phyloP scores from a whole-genome alignment of 495 filamentous ascomycete genomes.

The Penicillium desertorum region DNA sequence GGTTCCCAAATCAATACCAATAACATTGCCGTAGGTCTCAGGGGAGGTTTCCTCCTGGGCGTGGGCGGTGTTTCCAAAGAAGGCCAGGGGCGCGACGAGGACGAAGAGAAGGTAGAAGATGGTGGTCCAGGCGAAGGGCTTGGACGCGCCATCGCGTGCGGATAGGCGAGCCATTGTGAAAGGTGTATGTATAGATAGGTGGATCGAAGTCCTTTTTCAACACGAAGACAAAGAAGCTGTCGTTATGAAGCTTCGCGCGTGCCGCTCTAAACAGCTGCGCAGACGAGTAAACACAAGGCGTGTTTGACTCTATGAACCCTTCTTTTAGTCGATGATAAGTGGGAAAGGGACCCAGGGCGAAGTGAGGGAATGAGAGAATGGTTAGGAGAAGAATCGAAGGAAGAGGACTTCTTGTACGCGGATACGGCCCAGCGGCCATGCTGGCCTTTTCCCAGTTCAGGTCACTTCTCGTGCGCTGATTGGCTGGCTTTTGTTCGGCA shows the following conservation, averaged over 20 bases:
- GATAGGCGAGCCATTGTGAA: slow-evolving; percentile 50
- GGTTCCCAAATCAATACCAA: slow-evolving; percentile 98
- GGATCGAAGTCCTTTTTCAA: slow-evolving; percentile 14
- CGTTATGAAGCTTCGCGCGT: slow-evolving; percentile 18
- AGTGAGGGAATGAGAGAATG: slow-evolving; percentile 21
- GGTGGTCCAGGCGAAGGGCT: slow-evolving; percentile 64
- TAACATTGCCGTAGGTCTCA: slow-evolving; percentile 76
- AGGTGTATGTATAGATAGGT: slow-evolving; percentile 16
- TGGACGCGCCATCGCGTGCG: slow-evolving; percentile 44
- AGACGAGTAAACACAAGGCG: slow-evolving; percentile 20
- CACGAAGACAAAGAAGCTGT: slow-evolving; percentile 17
- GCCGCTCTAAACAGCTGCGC: slow-evolving; percentile 16
- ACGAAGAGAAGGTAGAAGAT: slow-evolving; percentile 82
- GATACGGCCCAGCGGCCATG: slow-evolving; percentile 42
- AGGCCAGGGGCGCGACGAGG: slow-evolving; percentile 70
- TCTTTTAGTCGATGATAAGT: slow-evolving; percentile 11
- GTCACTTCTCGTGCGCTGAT: slow-evolving; percentile 46
- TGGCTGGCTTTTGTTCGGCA: slow-evolving; percentile 26
- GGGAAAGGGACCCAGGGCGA: slow-evolving; percentile 25
- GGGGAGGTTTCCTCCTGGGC: slow-evolving; percentile 70
- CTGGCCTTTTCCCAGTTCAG: slow-evolving; percentile 49
- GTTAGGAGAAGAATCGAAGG: slow-evolving; percentile 15
- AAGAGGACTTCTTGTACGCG: slow-evolving; percentile 31
- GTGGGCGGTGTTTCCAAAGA: slow-evolving; percentile 65
- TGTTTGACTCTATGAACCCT: slow-evolving; percentile 24